Percentiles rank a stretch among this genome's conserved stretches.
Evolutionary conservation across 1,139 yeast genomes (phyloP).

Genomic region (Chernovozyma sophiae-reginae): DNA sequence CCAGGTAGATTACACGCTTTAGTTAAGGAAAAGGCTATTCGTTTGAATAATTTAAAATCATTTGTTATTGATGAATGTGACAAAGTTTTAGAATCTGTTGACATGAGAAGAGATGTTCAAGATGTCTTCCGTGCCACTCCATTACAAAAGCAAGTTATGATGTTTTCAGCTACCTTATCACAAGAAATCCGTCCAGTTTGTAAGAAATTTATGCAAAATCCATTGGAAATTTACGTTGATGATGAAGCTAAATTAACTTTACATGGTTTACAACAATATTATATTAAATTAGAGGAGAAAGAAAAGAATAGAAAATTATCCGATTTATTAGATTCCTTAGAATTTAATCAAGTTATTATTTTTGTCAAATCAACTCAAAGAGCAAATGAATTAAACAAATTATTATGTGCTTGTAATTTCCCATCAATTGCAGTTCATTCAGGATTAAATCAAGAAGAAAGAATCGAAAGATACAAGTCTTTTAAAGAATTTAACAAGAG

Average conservation of each 20-base stretch:
- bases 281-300: conserved; percentile 80
- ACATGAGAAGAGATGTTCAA: conserved; percentile 98
- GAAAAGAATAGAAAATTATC: conserved; percentile 94
- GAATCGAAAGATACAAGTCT: conserved; percentile 93
- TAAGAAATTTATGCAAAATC: conserved; percentile 97
- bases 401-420: conserved; percentile 90
- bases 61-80: conserved; percentile 98
- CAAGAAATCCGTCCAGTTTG: conserved; percentile 95
- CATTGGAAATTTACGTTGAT: conserved; percentile 94
- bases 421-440: conserved; percentile 98
- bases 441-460: conserved; percentile 94
- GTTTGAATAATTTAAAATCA: conserved; percentile 86
- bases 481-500: conserved; percentile 98
- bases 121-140: conserved; percentile 97
- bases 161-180: conserved; percentile 96
- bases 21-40: conserved; percentile 84
- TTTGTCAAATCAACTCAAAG: conserved; percentile 91
- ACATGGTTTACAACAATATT: conserved; percentile 98
- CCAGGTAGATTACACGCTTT: conserved; percentile 97
- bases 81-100: conserved; percentile 86
- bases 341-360: conserved; percentile 96
- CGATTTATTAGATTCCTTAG: conserved; percentile 88
- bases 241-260: conserved; percentile 96
- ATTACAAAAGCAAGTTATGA: conserved; percentile 98
- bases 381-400: conserved; percentile 86